phyloP scores from a whole-genome alignment of 2,329 filamentous ascomycete species.

The Beauveria medogensis region DNA sequence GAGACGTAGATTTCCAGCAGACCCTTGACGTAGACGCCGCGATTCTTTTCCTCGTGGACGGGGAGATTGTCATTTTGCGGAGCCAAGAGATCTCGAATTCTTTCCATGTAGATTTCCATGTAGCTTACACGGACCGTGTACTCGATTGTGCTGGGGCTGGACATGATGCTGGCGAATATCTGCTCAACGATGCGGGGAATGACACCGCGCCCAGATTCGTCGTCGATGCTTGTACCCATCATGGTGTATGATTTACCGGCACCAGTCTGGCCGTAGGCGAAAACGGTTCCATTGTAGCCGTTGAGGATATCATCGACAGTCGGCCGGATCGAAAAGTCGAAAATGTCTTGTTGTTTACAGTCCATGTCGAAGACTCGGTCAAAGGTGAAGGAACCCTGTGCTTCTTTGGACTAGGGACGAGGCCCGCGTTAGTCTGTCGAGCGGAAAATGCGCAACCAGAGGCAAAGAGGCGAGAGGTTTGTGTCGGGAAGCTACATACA shows the following conservation, averaged over 20 bases:
- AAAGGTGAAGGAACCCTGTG: constrained; percentile 83
- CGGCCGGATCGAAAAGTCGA: constrained; percentile 92
- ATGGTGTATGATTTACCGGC: constrained; percentile 99
- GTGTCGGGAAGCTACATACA: constrained; percentile 44
- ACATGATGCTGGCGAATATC: constrained; percentile 91
- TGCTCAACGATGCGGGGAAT: constrained; percentile 96
- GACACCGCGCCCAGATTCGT: constrained; percentile 80
- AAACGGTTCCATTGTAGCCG: constrained; percentile 98
- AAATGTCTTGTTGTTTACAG: constrained; percentile 85
- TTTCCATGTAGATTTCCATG: constrained; percentile 99
- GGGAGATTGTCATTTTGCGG: constrained; percentile 94
- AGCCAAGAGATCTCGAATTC: constrained; percentile 84
- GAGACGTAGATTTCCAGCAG: constrained; percentile 92
- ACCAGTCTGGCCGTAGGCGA: constrained; percentile 96
- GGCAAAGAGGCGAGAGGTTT: background rate
- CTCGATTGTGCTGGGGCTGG: constrained; percentile 87
- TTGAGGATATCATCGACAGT: constrained; percentile 98
- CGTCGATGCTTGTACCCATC: constrained; percentile 74
- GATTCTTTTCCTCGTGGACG: constrained; percentile 95
- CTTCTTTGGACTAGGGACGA: constrained; percentile 65
- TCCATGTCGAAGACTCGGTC: constrained; percentile 95
- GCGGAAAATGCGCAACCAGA: background rate
- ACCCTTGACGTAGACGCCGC: constrained; percentile 94
- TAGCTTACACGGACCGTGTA: constrained; percentile 98
- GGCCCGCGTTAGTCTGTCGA: background rate